Evolutionary conservation across 176 grass and related monocot genomes (phyloP).

Genomic region (Raddia distichophylla): DNA sequence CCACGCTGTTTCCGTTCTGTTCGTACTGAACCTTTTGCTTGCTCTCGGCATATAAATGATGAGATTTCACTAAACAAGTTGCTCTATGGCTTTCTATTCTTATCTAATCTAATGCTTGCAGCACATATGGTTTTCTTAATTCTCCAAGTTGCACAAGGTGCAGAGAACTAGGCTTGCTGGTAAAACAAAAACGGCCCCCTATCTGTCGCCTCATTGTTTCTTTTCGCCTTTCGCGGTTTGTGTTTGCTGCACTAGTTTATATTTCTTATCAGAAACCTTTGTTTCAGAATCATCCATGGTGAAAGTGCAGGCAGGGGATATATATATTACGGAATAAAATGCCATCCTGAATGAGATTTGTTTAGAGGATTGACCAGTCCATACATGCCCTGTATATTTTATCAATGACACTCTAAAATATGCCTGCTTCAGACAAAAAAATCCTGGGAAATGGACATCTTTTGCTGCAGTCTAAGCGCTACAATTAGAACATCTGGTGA

Average conservation of each 20-base stretch:
- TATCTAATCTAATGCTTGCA: constrained; percentile 27
- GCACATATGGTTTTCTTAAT: constrained; percentile 24
- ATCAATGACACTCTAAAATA: constrained; percentile 44
- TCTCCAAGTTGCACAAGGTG: constrained; percentile 51
- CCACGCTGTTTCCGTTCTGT: constrained; percentile 36
- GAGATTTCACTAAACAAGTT: constrained; percentile 46
- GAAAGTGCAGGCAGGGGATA: constrained; percentile 30
- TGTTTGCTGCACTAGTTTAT: constrained; percentile 28
- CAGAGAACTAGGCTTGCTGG: constrained; percentile 44
- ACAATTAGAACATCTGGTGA: constrained; percentile 45
- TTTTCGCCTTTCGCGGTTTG: not conserved
- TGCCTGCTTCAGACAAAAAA: constrained; percentile 35
- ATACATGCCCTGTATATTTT: not conserved
- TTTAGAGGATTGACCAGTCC: constrained; percentile 41
- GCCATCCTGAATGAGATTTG: constrained; percentile 19
- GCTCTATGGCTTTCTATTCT: constrained; percentile 27
- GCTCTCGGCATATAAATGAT: constrained; percentile 28
- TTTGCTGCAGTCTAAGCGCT: constrained; percentile 26
- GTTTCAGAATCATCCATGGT: constrained; percentile 43
- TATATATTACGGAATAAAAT: constrained; percentile 45
- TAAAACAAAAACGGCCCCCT: constrained; percentile 37
- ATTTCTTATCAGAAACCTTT: constrained; percentile 40
- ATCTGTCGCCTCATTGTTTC: constrained; percentile 13
- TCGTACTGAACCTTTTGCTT: constrained; percentile 28
- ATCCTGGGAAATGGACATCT: not conserved